These are phyloP conservation scores for Xylaria palmicola DNA, from an alignment of 495 filamentous ascomycete genomes.

Conservation along the genomic window DNA sequence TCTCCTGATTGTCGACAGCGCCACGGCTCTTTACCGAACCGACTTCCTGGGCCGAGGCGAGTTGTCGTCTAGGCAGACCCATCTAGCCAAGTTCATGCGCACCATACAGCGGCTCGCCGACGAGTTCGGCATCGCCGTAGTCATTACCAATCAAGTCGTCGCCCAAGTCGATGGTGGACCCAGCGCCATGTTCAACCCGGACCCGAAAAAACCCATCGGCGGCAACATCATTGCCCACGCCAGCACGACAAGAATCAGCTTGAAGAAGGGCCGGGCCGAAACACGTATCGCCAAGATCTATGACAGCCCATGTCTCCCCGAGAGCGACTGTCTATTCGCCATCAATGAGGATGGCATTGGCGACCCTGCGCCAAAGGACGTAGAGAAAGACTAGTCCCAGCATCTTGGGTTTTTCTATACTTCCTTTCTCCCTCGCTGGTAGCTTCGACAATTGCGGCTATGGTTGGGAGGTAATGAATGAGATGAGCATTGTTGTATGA, in stretches of 20 bases:
- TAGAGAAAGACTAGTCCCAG: conserved; percentile 63
- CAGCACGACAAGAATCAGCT: conserved; percentile 81
- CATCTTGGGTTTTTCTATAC: neutral
- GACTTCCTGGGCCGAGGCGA: conserved; percentile 95
- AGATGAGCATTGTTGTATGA: conserved; percentile 8
- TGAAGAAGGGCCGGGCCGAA: conserved; percentile 94
- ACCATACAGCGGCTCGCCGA: conserved; percentile 91
- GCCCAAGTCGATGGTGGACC: conserved; percentile 97
- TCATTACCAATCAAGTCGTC: conserved; percentile 98
- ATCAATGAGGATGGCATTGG: conserved; percentile 97
- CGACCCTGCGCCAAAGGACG: conserved; percentile 91
- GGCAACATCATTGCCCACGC: conserved; percentile 99
- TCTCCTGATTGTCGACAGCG: conserved; percentile 89
- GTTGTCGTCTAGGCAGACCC: conserved; percentile 82
- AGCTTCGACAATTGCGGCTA: neutral
- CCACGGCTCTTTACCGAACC: conserved; percentile 91
- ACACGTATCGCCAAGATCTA: conserved; percentile 98
- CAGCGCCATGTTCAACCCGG: conserved; percentile 96
- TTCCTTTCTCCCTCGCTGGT: neutral
- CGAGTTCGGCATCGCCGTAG: conserved; percentile 96
- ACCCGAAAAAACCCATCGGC: conserved; percentile 98
- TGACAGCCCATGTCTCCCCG: conserved; percentile 93
- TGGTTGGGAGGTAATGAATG: neutral
- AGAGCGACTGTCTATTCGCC: conserved; percentile 94
- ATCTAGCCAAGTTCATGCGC: conserved; percentile 96